Conservation (phyloP, 495 filamentous ascomycete genomes). For the Lindgomyces ingoldianus region DNA sequence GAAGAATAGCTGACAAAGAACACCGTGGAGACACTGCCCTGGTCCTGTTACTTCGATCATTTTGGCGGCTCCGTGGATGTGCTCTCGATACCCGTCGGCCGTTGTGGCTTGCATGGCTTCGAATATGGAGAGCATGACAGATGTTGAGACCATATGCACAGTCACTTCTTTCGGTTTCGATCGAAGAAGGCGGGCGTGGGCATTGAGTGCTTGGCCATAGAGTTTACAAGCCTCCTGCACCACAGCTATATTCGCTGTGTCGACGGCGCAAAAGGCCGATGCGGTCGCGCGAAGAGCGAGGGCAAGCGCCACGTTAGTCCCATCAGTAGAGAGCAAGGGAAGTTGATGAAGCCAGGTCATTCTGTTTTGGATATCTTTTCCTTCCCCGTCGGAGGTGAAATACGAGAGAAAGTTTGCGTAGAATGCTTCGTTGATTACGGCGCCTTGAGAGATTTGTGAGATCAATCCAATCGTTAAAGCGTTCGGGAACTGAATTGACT, state of each 20-base stretch:
- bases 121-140: slow-evolving; percentile 14
- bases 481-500: too few relatives aligned
- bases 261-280: slow-evolving; percentile 6
- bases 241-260: slow-evolving; percentile 1
- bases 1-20: slow-evolving; percentile 22
- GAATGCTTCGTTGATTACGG: slow-evolving; percentile 12
- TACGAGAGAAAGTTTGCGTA: slow-evolving; percentile 18
- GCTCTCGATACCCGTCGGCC: slow-evolving; percentile 12
- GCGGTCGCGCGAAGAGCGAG: slow-evolving; percentile 8
- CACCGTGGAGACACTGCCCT: slow-evolving; percentile 12
- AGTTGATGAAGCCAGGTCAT: slow-evolving; percentile 17
- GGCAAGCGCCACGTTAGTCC: slow-evolving; percentile 8
- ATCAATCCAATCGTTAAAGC: neutral
- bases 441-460: slow-evolving; percentile 7
- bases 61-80: slow-evolving; percentile 21
- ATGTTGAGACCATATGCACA: slow-evolving; percentile 21
- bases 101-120: slow-evolving; percentile 21
- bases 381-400: slow-evolving; percentile 17
- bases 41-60: slow-evolving; percentile 24
- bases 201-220: slow-evolving; percentile 14
- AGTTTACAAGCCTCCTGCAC: slow-evolving; percentile 12
- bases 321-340: slow-evolving; percentile 5
- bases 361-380: slow-evolving; percentile 1
- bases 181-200: slow-evolving; percentile 4
- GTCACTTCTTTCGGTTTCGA: neutral